These are phyloP conservation scores for Xylaria venustula DNA, from an alignment of 495 filamentous ascomycete species.

Conservation along the genomic window DNA sequence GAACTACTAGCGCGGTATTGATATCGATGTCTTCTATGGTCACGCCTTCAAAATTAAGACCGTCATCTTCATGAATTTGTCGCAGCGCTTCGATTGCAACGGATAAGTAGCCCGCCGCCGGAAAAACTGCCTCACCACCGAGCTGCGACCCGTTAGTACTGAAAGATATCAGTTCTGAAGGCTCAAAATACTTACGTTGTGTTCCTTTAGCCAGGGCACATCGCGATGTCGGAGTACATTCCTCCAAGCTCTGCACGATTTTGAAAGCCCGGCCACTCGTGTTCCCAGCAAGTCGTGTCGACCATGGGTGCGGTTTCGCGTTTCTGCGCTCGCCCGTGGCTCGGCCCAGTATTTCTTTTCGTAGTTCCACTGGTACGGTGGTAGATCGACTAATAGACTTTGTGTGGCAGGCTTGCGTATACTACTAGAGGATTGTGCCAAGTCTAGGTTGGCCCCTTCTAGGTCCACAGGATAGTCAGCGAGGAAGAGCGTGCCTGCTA, in stretches of 20 bases:
- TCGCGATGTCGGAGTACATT: conserved; percentile 35
- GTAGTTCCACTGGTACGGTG: conserved; percentile 46
- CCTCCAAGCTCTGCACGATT: conserved; percentile 35
- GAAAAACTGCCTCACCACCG: conserved; percentile 41
- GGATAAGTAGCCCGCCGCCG: conserved; percentile 43
- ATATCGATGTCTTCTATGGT: conserved; percentile 40
- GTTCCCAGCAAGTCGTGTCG: conserved; percentile 49
- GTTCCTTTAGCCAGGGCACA: conserved; percentile 44
- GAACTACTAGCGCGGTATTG: conserved; percentile 34
- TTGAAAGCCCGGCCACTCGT: conserved; percentile 22
- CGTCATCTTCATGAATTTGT: conserved; percentile 13
- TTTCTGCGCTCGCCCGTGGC: conserved; percentile 29
- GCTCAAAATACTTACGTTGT: conserved; percentile 26
- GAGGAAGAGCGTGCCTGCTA: conserved; percentile 39
- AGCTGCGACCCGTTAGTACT: conserved; percentile 10
- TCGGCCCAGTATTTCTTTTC: conserved; percentile 37
- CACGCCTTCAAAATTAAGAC: conserved; percentile 11
- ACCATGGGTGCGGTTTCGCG: conserved; percentile 16
- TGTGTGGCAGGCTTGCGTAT: conserved; percentile 32
- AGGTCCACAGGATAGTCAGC: conserved; percentile 1
- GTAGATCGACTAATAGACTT: conserved; percentile 33
- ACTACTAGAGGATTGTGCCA: neutral
- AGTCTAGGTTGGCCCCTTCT: conserved; percentile 3
- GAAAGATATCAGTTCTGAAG: neutral
- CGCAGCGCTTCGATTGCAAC: conserved; percentile 41